These are phyloP conservation scores for Lodderomyces jiufengensis DNA, from an alignment of 1,139 yeast species.

Conservation along the genomic window DNA sequence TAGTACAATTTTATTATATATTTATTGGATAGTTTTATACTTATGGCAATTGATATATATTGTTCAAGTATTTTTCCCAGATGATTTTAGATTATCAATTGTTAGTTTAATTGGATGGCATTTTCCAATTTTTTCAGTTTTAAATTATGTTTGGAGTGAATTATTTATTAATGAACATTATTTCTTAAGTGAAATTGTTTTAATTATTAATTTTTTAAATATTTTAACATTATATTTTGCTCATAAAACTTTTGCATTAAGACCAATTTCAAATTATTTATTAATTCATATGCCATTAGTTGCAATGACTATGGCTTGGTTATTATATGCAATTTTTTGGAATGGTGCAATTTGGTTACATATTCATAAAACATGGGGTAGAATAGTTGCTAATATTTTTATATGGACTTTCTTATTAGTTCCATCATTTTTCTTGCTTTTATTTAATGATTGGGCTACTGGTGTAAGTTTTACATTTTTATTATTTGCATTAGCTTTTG, in stretches of 20 bases:
- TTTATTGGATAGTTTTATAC: conserved; percentile 57
- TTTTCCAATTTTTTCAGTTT: conserved; percentile 57
- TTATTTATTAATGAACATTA: conserved; percentile 56
- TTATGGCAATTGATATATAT: conserved; percentile 54
- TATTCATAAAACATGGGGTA: conserved; percentile 56
- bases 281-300: conserved; percentile 61
- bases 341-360: conserved; percentile 70
- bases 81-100: conserved; percentile 25
- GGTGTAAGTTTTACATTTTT: conserved; percentile 59
- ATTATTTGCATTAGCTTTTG: conserved; percentile 62
- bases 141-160: conserved; percentile 58
- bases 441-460: conserved; percentile 69
- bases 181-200: conserved; percentile 53
- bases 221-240: conserved; percentile 52
- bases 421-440: conserved; percentile 54
- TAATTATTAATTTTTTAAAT: conserved; percentile 55
- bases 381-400: conserved; percentile 66
- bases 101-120: conserved; percentile 52
- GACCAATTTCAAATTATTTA: conserved; percentile 46
- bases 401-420: conserved; percentile 76
- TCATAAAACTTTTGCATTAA: conserved; percentile 57
- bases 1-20: conserved; percentile 46
- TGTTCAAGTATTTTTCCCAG: conserved; percentile 47
- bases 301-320: conserved; percentile 74
- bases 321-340: conserved; percentile 72